Evolutionary conservation across 1,139 yeast genomes (phyloP).

Genomic region (Debaryomyces fabryi): DNA sequence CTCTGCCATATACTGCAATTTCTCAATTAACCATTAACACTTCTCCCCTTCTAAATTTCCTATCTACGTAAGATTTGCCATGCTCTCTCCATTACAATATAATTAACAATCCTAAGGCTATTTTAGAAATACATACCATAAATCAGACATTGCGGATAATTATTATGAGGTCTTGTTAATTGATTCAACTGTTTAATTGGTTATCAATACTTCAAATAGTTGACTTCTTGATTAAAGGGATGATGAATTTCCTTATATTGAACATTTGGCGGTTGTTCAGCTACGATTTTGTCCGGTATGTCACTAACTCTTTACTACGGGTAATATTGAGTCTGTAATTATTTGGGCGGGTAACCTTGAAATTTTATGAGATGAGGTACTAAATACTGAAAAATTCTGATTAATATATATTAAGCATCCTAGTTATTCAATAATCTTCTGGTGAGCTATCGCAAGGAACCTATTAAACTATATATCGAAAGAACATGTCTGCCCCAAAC

Average conservation of each 20-base stretch:
- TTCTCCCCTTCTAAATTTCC: background rate
- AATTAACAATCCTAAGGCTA: background rate
- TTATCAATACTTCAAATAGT: slow-evolving; percentile 6
- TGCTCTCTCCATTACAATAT: background rate
- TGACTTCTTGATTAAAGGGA: slow-evolving; percentile 7
- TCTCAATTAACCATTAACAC: background rate
- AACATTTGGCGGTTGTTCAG: slow-evolving; percentile 7
- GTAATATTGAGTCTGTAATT: slow-evolving; percentile 12
- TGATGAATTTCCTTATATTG: slow-evolving; percentile 3
- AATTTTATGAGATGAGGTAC: slow-evolving; percentile 7
- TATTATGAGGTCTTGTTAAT: slow-evolving; percentile 6
- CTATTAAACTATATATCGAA: slow-evolving; percentile 26
- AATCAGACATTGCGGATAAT: slow-evolving; percentile 47
- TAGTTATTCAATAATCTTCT: slow-evolving; percentile 20
- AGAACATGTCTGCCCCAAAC: slow-evolving; percentile 71
- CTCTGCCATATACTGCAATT: background rate
- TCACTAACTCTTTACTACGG: background rate
- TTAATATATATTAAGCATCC: background rate
- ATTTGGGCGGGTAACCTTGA: background rate
- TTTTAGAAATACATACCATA: slow-evolving; percentile 48
- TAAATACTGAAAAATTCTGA: slow-evolving; percentile 6
- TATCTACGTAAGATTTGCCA: background rate
- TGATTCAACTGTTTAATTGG: slow-evolving; percentile 8
- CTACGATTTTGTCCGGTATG: slow-evolving; percentile 1
- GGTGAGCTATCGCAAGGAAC: slow-evolving; percentile 74